phyloP scores from a whole-genome alignment of 495 filamentous ascomycete genomes.

The Usnea hakonensis region DNA sequence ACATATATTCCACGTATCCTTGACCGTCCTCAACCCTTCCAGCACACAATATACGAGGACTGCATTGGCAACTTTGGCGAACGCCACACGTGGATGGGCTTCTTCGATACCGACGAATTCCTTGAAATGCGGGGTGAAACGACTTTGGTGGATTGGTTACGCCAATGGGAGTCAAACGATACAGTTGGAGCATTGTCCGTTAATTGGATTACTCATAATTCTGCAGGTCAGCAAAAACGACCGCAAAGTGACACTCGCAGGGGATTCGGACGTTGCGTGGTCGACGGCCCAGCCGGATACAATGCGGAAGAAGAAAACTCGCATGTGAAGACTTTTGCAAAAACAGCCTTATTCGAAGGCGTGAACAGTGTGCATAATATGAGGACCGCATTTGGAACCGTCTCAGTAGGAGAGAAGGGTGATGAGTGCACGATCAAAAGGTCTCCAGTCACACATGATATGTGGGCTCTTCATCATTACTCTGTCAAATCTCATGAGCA shows the following conservation, averaged over 20 bases:
- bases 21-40: constrained; percentile 2
- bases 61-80: constrained; percentile 4
- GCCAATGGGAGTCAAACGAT: constrained; percentile 1
- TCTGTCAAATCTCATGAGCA: constrained; percentile 6
- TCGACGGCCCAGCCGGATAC: background rate
- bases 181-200: constrained; percentile 13
- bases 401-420: background rate
- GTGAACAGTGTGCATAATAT: constrained; percentile 4
- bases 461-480: constrained; percentile 15
- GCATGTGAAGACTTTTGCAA: constrained; percentile 8
- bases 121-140: constrained; percentile 10
- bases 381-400: background rate
- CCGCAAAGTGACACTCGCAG: constrained; percentile 5
- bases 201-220: constrained; percentile 12
- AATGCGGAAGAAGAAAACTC: background rate
- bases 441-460: background rate
- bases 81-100: constrained; percentile 13
- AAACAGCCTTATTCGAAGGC: constrained; percentile 1
- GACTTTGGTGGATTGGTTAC: constrained; percentile 4
- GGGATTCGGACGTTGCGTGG: constrained; percentile 5
- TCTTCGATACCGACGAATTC: constrained; percentile 12
- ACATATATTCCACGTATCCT: constrained; percentile 5
- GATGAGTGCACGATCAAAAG: background rate
- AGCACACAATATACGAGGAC: constrained; percentile 2
- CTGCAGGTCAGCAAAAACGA: constrained; percentile 4